A percentile compares a stretch with the other conserved stretches of the same genome.
These are phyloP conservation scores for Pythium inflatum DNA, from an alignment of 352 stramenopile species.

Conservation along the genomic window DNA sequence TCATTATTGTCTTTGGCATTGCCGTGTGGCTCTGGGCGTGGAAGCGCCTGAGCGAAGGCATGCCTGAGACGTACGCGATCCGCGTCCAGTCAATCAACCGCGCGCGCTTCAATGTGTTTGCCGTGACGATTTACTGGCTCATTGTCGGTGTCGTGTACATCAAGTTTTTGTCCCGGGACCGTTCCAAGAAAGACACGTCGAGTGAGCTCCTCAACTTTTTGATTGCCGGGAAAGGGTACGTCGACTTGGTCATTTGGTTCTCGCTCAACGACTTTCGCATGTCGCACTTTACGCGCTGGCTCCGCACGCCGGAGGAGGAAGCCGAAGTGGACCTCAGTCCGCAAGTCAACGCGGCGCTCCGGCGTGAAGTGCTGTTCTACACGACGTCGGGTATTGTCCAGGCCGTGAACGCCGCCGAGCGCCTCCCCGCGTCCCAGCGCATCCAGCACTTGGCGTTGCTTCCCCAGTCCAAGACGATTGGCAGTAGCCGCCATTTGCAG, in stretches of 20 bases:
- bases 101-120: slow-evolving; percentile 86
- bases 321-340: slow-evolving; percentile 85
- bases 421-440: slow-evolving; percentile 69
- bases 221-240: slow-evolving; percentile 84
- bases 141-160: slow-evolving; percentile 82
- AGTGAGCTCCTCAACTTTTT: slow-evolving; percentile 87
- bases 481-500: slow-evolving; percentile 22
- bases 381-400: slow-evolving; percentile 90
- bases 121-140: slow-evolving; percentile 89
- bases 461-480: slow-evolving; percentile 64
- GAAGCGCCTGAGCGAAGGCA: slow-evolving; percentile 85
- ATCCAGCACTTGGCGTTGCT: slow-evolving; percentile 85
- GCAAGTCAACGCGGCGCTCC: slow-evolving; percentile 87
- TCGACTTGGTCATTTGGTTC: slow-evolving; percentile 91
- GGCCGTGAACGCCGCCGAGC: slow-evolving; percentile 79
- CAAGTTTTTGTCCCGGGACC: slow-evolving; percentile 70
- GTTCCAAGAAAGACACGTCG: slow-evolving; percentile 53
- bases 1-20: slow-evolving; percentile 84
- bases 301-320: slow-evolving; percentile 57
- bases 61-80: slow-evolving; percentile 87
- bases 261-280: slow-evolving; percentile 85
- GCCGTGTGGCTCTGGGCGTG: slow-evolving; percentile 85
- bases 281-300: slow-evolving; percentile 73
- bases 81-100: slow-evolving; percentile 87
- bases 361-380: slow-evolving; percentile 90